A percentile compares a stretch with the other conserved stretches of the same genome.
Evolutionary conservation across 176 grass and related monocot species (phyloP).

Genomic region (Ananas comosus): DNA sequence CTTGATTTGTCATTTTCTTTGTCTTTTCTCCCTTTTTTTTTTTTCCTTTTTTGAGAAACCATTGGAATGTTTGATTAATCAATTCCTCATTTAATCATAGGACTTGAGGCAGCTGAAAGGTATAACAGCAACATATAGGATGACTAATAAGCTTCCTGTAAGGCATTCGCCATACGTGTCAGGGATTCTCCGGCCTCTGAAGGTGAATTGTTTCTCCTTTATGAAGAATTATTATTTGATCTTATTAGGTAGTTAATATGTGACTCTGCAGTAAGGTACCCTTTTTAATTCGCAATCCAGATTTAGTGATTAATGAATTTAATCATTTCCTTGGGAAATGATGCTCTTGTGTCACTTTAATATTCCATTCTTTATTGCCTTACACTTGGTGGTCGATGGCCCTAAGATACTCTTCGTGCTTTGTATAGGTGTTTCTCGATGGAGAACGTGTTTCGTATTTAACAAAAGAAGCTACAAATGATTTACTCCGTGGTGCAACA

Average conservation of each 20-base stretch:
- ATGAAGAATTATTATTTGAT: constrained; percentile 15
- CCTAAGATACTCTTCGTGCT: constrained; percentile 1
- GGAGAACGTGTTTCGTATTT: constrained; percentile 51
- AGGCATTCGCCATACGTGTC: constrained; percentile 94
- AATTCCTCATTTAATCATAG: constrained; percentile 23
- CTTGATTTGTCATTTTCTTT: too few species aligned
- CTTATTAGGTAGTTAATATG: not conserved
- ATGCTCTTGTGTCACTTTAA: not conserved
- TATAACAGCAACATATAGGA: constrained; percentile 92
- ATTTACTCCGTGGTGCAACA: constrained; percentile 40
- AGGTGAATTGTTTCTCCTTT: constrained; percentile 50
- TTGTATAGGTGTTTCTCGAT: constrained; percentile 67
- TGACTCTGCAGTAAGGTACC: too few species aligned
- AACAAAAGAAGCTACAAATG: constrained; percentile 57
- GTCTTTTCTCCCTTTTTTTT: not conserved
- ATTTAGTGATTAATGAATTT: too few species aligned
- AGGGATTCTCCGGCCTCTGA: constrained; percentile 74
- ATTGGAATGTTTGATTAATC: not conserved
- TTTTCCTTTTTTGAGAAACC: not conserved
- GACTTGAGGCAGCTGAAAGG: constrained; percentile 90
- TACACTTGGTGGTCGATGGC: constrained; percentile 10
- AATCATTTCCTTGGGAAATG: too few species aligned
- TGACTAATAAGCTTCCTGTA: constrained; percentile 94
- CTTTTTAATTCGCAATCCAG: too few species aligned
- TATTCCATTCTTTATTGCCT: not conserved